A percentile compares a stretch with the other conserved stretches of the same genome.
These are phyloP conservation scores for Trichoderma arundinaceum DNA, from an alignment of 2,329 filamentous ascomycete genomes.

Conservation along the genomic window DNA sequence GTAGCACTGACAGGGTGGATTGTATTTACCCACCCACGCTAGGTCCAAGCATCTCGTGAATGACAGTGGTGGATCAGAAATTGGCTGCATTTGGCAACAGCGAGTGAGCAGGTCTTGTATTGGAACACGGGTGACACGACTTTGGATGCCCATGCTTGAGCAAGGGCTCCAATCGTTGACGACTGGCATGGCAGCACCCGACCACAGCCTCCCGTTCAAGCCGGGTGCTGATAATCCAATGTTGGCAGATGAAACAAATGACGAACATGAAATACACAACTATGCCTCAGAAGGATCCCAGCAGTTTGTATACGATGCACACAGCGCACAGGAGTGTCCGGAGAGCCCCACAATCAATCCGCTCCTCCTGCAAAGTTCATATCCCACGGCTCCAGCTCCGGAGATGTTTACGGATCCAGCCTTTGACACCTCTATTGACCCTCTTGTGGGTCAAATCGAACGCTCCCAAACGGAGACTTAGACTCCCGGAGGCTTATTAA, in stretches of 20 bases:
- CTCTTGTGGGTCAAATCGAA: not conserved
- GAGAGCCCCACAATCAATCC: not conserved
- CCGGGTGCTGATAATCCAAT: constrained; percentile 12
- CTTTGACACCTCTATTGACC: too few species aligned
- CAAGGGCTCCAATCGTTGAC: not conserved
- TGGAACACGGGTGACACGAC: not conserved
- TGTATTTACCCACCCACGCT: constrained; percentile 3
- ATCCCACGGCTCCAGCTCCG: not conserved
- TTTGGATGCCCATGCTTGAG: not conserved
- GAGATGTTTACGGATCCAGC: too few species aligned
- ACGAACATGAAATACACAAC: not conserved
- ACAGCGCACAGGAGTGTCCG: not conserved
- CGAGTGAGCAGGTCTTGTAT: not conserved
- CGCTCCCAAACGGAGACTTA: constrained; percentile 21
- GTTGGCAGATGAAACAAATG: constrained; percentile 6
- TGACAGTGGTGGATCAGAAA: constrained; percentile 12
- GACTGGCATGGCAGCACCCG: not conserved
- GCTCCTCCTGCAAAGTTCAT: not conserved
- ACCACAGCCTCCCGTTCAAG: constrained; percentile 2
- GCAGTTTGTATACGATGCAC: not conserved
- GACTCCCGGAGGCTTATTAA: not conserved
- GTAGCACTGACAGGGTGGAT: constrained; percentile 6
- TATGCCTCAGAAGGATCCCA: not conserved
- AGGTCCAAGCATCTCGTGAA: not conserved
- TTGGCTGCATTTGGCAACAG: not conserved